Base-by-base conservation (phyloP, 805 yeast genomes). In the Zygoascus flipseniorum region DNA sequence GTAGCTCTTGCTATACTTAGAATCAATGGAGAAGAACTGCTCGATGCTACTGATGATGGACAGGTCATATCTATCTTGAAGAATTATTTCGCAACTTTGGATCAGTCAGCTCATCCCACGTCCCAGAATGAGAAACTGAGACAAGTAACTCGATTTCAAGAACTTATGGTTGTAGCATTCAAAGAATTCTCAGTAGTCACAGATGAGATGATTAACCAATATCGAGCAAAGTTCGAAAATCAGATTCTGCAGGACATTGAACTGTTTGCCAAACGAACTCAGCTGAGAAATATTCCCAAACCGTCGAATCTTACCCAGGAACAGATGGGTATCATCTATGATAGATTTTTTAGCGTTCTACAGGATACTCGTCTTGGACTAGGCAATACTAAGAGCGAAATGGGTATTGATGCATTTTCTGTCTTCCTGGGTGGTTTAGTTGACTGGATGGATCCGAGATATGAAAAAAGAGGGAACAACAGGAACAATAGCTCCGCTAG, bases 1-100 rank as follows among this genome's bases (percentile, higher is more conserved):
- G 90, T 93, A 8, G 95, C 96, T 0, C 72, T 93, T 55, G 99
- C 97, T 0, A 80, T 93, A n/a, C 70, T 93, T 48, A 81, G 89
- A 59, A 76, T 92, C 26, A 92, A 90, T 61, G 97, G 96, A 1
- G 97, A 89, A 59, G 85, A 80, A 56, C 72, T 93, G 8, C 68
- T 93, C 47, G 75, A 78, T 53, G 83, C 90, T 10, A 86, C 81
- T 58, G 99, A 93, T 70, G 98, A 93, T 65, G 98, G 98, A 1
- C 81, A 85, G 58, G 89, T 95, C 60, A 86, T 93, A 47, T 85
- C 88, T 4, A 80, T 92, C 32, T 76, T 93, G 56, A 93, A 92
- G 64, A 81, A 82, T 26, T 93, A 86, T 68, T 93, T 93, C 64
- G 74, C 79, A 26, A 77, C 84, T 0, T 74, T 92, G 20, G 95